Percentiles rank a stretch among this genome's conserved stretches.
Conservation (phyloP, 805 yeast species). For the Starmerella powellii region DNA sequence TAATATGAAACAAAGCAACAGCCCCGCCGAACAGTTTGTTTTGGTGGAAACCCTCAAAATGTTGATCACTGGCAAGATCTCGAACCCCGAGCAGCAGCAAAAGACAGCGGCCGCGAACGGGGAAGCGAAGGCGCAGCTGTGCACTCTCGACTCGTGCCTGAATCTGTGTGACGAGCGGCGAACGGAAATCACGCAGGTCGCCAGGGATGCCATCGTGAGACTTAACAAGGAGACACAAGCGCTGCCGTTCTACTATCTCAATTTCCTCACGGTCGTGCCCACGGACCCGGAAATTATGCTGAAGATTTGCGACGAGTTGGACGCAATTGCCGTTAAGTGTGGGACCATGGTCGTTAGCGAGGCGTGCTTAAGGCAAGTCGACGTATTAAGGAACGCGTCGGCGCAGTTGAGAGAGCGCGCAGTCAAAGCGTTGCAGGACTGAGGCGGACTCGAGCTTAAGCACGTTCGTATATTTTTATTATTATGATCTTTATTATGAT, state of each 20-base stretch:
- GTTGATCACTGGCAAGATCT: conserved; percentile 28
- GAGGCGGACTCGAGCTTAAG: background rate
- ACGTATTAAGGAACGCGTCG: conserved; percentile 11
- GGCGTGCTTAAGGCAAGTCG: conserved; percentile 6
- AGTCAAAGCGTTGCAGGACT: background rate
- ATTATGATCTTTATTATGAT: background rate
- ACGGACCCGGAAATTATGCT: conserved; percentile 27
- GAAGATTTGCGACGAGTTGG: conserved; percentile 28
- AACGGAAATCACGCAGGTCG: conserved; percentile 14
- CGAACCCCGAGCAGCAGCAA: background rate
- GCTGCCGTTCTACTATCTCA: conserved; percentile 17
- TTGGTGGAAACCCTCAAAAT: conserved; percentile 60
- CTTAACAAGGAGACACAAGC: conserved; percentile 4
- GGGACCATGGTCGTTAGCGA: background rate
- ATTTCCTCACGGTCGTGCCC: conserved; percentile 26
- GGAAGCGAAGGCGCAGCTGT: background rate
- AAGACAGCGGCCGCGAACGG: background rate
- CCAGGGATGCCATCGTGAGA: conserved; percentile 12
- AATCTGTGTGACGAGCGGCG: conserved; percentile 8
- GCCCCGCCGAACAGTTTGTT: conserved; percentile 53
- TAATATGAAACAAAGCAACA: conserved; percentile 39
- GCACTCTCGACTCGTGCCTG: conserved; percentile 4
- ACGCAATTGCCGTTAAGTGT: conserved; percentile 10
- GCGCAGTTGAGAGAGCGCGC: conserved; percentile 10
- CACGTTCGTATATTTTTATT: background rate